Evolutionary conservation across 306 rosid genomes (phyloP), one percentile per base, ranked within the genome.

Genomic region (Astragalus glycyphyllos): DNA sequence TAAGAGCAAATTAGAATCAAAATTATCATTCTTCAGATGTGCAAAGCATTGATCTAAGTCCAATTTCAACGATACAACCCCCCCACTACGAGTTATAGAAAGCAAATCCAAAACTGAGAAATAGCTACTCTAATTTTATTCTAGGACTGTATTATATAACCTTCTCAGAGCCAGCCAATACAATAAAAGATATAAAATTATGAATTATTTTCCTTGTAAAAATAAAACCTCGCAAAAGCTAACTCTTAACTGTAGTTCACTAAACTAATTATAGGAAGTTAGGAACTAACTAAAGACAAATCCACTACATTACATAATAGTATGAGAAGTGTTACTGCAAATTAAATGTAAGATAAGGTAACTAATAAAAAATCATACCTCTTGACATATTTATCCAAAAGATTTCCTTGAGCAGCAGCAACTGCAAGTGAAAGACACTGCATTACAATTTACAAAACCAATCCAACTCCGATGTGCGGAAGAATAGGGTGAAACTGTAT

Each of bases 301-400:
- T 42, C 48, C 48, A 42, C 3, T 26, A 26, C 3, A 26, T 26
- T 26, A 26, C 3, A 26, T 26, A 26, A 4, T 26, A 26, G 31
- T 26, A 26, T 26, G 31, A 26, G 31, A 26, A 26, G 4, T 26
- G 31, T 26, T 26, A n/a, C n/a, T n/a, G n/a, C n/a, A n/a, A n/a
- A n/a, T n/a, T n/a, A n/a, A n/a, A n/a, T n/a, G n/a, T n/a, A n/a
- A n/a, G n/a, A n/a, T n/a, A n/a, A n/a, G n/a, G n/a, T n/a, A n/a
- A n/a, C n/a, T n/a, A n/a, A n/a, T n/a, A 3, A 26, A 26, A 26
- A 26, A 26, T 26, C 12, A 65, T 75, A 90, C 97, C 84, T 89
- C 80, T 90, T 90, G 56, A 90, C 81, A 68, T 88, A 94, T 66
- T 82, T 94, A 58, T 90, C 98, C 4, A 90, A 73, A 41, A 65